Percentiles rank a stretch among this genome's conserved stretches.
Evolutionary conservation across 441 rosid species (phyloP).

Genomic region (Gossypium davidsonii): DNA sequence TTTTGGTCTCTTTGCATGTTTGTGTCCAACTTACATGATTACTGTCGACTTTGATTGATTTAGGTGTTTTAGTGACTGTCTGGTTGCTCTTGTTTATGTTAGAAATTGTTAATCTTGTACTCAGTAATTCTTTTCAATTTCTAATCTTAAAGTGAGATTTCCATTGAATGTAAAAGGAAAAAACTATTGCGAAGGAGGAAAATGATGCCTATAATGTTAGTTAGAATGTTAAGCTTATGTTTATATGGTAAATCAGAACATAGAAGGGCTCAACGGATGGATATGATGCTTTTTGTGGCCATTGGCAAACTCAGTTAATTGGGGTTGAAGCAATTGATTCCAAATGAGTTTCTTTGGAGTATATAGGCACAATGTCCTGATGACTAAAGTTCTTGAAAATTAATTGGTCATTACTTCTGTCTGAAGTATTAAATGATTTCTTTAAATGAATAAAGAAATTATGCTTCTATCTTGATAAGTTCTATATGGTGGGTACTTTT

Average conservation of each 20-base stretch:
- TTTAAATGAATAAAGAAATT: background rate
- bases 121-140: background rate
- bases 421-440: slow-evolving; percentile 4
- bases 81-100: background rate
- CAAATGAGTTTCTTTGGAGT: background rate
- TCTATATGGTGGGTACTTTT: background rate
- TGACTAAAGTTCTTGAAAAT: background rate
- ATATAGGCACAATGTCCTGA: background rate
- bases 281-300: background rate
- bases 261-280: background rate
- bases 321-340: background rate
- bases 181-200: background rate
- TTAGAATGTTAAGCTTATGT: slow-evolving; percentile 1
- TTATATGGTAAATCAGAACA: background rate
- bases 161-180: no score
- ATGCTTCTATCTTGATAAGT: slow-evolving; percentile 3
- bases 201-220: background rate
- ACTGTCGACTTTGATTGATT: background rate
- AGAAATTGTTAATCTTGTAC: background rate
- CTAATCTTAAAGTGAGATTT: background rate
- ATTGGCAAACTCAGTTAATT: background rate
- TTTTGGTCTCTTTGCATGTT: background rate
- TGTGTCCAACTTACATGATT: background rate
- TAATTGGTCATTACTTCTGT: background rate
- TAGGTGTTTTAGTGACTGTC: background rate